Conservation (phyloP, 805 yeast genomes). For the Wickerhamiella allomyrinae region DNA sequence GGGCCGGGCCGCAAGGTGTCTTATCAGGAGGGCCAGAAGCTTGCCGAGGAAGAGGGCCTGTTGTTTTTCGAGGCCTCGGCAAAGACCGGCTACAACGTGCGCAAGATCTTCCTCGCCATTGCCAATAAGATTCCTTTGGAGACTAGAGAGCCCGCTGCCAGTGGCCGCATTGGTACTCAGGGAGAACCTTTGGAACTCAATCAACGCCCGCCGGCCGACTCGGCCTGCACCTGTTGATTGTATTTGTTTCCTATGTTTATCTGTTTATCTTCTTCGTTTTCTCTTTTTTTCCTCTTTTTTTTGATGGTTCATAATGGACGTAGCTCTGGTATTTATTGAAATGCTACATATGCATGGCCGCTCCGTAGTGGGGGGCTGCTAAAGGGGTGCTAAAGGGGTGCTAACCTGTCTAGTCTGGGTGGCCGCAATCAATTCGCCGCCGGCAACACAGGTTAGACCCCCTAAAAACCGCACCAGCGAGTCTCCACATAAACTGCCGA, state of each 20-base stretch:
- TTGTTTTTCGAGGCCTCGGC: conserved; percentile 92
- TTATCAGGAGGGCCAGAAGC: conserved; percentile 67
- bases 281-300: conserved; percentile 1
- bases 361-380: background rate
- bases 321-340: background rate
- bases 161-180: conserved; percentile 17
- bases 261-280: background rate
- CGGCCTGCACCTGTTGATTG: conserved; percentile 16
- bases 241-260: conserved; percentile 1
- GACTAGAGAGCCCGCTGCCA: conserved; percentile 14
- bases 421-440: conserved; percentile 1
- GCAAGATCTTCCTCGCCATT: conserved; percentile 79
- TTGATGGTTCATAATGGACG: background rate
- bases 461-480: conserved; percentile 21
- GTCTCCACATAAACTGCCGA: conserved; percentile 24
- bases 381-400: background rate
- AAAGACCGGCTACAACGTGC: conserved; percentile 75
- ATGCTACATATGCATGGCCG: background rate
- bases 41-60: conserved; percentile 84
- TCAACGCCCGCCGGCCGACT: conserved; percentile 7
- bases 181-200: conserved; percentile 15
- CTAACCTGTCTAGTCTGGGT: too few relatives aligned
- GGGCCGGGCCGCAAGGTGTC: conserved; percentile 53
- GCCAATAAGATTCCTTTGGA: conserved; percentile 73
- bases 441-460: conserved; percentile 21